These are phyloP conservation scores for Trametes pubescens DNA, from an alignment of 1,284 basidiomycete genomes.

Conservation along the genomic window DNA sequence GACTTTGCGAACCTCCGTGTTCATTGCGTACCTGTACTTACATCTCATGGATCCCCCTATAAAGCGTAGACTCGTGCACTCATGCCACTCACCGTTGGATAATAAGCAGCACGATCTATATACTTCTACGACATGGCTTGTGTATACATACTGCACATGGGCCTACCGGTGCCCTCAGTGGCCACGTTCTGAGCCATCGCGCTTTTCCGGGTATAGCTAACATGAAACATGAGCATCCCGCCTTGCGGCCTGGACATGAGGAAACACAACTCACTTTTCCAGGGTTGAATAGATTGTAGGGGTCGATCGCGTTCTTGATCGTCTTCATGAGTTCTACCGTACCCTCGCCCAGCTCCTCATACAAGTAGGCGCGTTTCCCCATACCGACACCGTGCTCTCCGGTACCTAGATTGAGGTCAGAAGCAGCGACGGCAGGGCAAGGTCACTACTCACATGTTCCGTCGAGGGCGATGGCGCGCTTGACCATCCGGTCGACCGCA, in stretches of 20 bases:
- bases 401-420: conserved; percentile 54
- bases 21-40: too few species aligned
- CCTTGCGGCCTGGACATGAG: conserved; percentile 64
- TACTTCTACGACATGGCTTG: too few species aligned
- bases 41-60: conserved; percentile 6
- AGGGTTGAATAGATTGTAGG: conserved; percentile 83
- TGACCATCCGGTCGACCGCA: conserved; percentile 73
- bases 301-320: conserved; percentile 67
- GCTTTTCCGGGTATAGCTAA: conserved; percentile 27
- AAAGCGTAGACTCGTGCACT: not conserved
- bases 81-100: too few species aligned
- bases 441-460: conserved; percentile 67
- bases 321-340: conserved; percentile 63
- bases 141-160: too few species aligned
- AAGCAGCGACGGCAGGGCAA: not conserved
- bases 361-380: conserved; percentile 53
- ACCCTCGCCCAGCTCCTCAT: conserved; percentile 81
- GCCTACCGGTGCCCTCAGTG: too few species aligned
- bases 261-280: conserved; percentile 67
- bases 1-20: too few species aligned
- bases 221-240: not conserved
- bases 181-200: not conserved
- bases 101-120: too few species aligned
- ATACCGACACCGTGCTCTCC: conserved; percentile 92
- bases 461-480: conserved; percentile 76